Percentiles rank a stretch among this genome's conserved stretches.
phyloP scores from a whole-genome alignment of 345 rosid genomes.

The Murraya koenigii region DNA sequence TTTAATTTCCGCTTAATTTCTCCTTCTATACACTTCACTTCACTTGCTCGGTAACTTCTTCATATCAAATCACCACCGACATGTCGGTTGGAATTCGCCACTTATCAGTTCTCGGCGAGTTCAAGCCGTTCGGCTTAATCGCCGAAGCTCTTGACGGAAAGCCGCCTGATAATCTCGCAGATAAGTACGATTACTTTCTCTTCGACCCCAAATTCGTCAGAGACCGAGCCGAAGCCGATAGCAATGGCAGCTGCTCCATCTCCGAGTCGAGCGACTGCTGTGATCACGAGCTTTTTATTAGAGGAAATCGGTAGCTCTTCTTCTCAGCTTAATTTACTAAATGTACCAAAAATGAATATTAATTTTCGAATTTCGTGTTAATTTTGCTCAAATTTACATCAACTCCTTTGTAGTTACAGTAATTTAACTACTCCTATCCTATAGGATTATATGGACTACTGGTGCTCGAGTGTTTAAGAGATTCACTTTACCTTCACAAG shows the following conservation, averaged over 20 bases:
- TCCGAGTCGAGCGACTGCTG: conserved; percentile 36
- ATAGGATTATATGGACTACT: conserved; percentile 66
- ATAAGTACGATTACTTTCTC: conserved; percentile 70
- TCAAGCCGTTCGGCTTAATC: conserved; percentile 85
- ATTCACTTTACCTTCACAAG: conserved; percentile 60
- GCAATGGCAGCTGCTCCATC: conserved; percentile 27
- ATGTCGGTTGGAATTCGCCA: conserved; percentile 70
- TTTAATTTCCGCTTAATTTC: neutral
- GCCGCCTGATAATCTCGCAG: conserved; percentile 31
- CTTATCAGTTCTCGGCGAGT: conserved; percentile 80
- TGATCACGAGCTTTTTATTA: conserved; percentile 81
- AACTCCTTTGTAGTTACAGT: neutral
- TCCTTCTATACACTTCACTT: neutral
- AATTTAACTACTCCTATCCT: neutral
- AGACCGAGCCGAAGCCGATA: conserved; percentile 37
- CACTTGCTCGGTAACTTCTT: conserved; percentile 6
- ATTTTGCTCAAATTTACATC: neutral
- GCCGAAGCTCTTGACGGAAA: conserved; percentile 84
- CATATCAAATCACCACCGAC: conserved; percentile 14
- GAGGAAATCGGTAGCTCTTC: conserved; percentile 56
- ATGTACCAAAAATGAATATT: neutral
- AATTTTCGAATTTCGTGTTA: neutral
- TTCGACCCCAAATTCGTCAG: conserved; percentile 61
- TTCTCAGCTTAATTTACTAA: neutral
- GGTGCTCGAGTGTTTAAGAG: conserved; percentile 72